Evolutionary conservation across 257 asterid species (phyloP).

Genomic region (Penstemon davidsonii): DNA sequence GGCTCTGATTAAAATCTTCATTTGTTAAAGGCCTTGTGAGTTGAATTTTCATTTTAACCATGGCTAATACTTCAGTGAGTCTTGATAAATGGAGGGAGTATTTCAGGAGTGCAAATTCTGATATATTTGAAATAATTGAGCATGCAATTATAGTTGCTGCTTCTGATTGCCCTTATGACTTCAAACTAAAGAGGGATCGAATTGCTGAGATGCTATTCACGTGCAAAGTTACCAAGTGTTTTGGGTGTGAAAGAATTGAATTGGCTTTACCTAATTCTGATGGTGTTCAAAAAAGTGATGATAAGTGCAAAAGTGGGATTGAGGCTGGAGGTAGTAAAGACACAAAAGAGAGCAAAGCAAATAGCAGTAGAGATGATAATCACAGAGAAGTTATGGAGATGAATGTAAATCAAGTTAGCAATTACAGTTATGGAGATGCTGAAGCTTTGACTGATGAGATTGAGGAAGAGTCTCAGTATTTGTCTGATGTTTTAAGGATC

Average conservation of each 20-base stretch:
- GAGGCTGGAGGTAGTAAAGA: conserved; percentile 59
- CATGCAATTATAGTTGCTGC: conserved; percentile 80
- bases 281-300: conserved; percentile 39
- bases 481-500: conserved; percentile 76
- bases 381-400: conserved; percentile 37
- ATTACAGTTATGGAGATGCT: conserved; percentile 68
- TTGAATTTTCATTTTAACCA: conserved; percentile 38
- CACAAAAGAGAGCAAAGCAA: conserved; percentile 62
- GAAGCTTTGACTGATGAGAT: conserved; percentile 90
- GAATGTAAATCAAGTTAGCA: conserved; percentile 46
- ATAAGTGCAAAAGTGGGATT: conserved; percentile 44
- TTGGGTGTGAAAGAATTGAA: conserved; percentile 69
- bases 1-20: conserved; percentile 33
- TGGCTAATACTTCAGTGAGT: conserved; percentile 53
- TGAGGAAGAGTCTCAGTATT: conserved; percentile 63
- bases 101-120: conserved; percentile 70
- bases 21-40: conserved; percentile 26
- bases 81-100: conserved; percentile 86
- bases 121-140: conserved; percentile 69
- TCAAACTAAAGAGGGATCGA: conserved; percentile 76
- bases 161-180: conserved; percentile 75
- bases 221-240: conserved; percentile 67
- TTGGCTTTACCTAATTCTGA: conserved; percentile 53
- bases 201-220: conserved; percentile 83
- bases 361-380: conserved; percentile 40